These are phyloP conservation scores for Aureobasidium namibiae DNA, from an alignment of 2,329 filamentous ascomycete species.

Conservation along the genomic window DNA sequence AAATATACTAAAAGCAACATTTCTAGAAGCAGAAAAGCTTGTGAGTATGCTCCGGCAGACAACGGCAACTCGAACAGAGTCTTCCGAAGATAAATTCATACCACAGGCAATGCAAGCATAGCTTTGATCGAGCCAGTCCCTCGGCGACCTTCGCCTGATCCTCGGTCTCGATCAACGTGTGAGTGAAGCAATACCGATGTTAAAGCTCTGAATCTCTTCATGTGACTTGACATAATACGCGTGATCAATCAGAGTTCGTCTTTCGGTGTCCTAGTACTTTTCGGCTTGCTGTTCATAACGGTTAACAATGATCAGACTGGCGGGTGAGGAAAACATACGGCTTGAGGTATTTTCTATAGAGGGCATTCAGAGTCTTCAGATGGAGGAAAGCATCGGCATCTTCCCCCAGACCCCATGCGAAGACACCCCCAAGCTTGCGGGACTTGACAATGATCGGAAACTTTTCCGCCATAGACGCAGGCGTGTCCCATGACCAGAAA, in stretches of 20 bases:
- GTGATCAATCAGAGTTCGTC: constrained; percentile 3
- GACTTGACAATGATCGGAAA: constrained; percentile 50
- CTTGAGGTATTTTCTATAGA: constrained; percentile 6
- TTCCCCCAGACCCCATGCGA: constrained; percentile 69
- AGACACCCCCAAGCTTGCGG: constrained; percentile 57
- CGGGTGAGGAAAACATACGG: background rate
- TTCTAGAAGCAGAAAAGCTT: too few relatives aligned
- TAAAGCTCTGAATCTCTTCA: too few relatives aligned
- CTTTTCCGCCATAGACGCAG: constrained; percentile 52
- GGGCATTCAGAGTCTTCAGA: constrained; percentile 33
- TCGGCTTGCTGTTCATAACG: background rate
- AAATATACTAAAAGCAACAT: too few relatives aligned
- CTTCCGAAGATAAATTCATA: too few relatives aligned
- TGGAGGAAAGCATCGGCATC: constrained; percentile 41
- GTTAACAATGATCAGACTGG: background rate
- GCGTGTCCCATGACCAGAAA: constrained; percentile 71
- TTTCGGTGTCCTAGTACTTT: background rate
- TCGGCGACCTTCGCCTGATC: too few relatives aligned
- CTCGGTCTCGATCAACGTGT: too few relatives aligned
- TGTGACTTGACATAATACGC: too few relatives aligned
- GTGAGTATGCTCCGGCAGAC: too few relatives aligned
- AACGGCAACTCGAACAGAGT: too few relatives aligned
- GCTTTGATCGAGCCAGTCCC: too few relatives aligned
- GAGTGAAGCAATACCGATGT: too few relatives aligned
- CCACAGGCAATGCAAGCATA: too few relatives aligned